These are phyloP conservation scores for Solanum ossicruentum DNA, from an alignment of 257 asterid genomes.

Conservation along the genomic window DNA sequence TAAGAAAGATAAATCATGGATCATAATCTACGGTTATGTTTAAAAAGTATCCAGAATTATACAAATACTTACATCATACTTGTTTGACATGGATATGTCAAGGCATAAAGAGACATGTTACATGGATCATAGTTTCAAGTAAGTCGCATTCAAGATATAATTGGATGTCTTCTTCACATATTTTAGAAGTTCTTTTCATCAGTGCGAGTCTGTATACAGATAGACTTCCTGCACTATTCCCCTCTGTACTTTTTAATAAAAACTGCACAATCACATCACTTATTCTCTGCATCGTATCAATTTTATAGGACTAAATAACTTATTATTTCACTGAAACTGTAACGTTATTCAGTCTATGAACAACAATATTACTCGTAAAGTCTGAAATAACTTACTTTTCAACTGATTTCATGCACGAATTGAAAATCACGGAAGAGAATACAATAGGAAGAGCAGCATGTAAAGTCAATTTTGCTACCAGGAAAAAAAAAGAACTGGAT, in stretches of 20 bases:
- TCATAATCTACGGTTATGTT: neutral
- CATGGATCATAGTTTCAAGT: neutral
- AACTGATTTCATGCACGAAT: neutral
- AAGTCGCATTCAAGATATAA: neutral
- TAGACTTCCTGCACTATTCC: neutral
- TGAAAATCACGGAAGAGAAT: neutral
- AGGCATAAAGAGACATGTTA: neutral
- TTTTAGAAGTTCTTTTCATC: neutral
- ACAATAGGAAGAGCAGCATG: neutral
- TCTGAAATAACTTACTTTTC: neutral
- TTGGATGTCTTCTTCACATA: neutral
- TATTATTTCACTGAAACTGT: neutral
- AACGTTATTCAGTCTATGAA: neutral
- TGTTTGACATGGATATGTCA: neutral
- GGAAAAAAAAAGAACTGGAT: neutral
- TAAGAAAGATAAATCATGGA: neutral
- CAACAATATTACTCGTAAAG: neutral
- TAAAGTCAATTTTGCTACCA: neutral
- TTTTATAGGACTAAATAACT: neutral
- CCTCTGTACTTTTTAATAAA: neutral
- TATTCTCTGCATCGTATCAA: neutral
- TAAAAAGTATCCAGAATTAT: neutral
- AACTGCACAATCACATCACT: neutral
- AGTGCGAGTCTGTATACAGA: neutral
- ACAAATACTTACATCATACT: neutral